Evolutionary conservation across 2,329 filamentous ascomycete species (phyloP), one percentile per base, ranked within the genome.

Genomic region (Diaporthe destruens): DNA sequence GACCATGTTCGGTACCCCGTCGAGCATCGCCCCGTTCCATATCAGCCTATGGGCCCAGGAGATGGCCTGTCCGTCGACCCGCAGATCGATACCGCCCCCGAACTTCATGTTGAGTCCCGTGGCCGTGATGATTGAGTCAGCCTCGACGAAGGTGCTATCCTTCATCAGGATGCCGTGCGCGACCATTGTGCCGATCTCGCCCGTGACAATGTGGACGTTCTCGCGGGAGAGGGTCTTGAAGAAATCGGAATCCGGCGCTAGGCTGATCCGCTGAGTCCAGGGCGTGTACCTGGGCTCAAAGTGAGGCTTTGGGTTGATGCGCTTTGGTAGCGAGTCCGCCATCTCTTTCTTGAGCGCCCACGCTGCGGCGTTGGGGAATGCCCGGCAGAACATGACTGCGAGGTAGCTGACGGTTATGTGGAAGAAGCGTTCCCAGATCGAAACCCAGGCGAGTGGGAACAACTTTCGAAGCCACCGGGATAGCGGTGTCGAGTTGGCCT

Each of bases 231-330:
- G n/a, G n/a, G 65, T 81, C 7, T 77, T 71, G 74, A 83, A 88
- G 70, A 87, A 85, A 75, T 87, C 86, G 0, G 84, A 84, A 36
- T 86, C 81, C 23, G 81, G 79, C 1, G 77, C 87, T 39, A 91
- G 82, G 76, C 92, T 94, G 23, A 94, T 81, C 1, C 93, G 87
- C 77, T 94, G 92, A 69, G 93, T 87, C 90, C 91, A 91, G 0
- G 89, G 89, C 7, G 47, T 53, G 18, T 74, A 74, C 0, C 51
- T 44, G 11, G 72, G 72, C 51, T 44, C 68, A n/a, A 72, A 70
- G 29, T 74, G 69, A 6, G 69, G 69, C n/a, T 66, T 85, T 85
- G 72, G 90, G 90, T 0, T 79, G 77, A 0, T 88, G 88, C 25
- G 82, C 82, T 80, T 90, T 90, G 77, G 91, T 85, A 82, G 82